phyloP scores from a whole-genome alignment of 208 protist genomes.

The Entamoeba histolytica region DNA sequence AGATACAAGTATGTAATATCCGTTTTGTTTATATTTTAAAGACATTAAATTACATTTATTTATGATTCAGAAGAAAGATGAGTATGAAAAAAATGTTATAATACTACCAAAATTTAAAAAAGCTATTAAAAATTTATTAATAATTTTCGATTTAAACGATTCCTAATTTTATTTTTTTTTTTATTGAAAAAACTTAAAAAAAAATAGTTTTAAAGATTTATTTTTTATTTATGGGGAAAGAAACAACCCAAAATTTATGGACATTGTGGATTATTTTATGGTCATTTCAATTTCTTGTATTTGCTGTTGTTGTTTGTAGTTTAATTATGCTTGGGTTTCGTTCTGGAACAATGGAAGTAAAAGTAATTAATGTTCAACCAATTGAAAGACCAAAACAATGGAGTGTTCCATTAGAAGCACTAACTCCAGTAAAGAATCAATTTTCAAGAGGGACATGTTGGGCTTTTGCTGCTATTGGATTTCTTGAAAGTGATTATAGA shows the following conservation, averaged over 20 bases:
- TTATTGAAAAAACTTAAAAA: too few species aligned
- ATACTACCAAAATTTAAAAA: too few species aligned
- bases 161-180: too few species aligned
- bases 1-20: too few species aligned
- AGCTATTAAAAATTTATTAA: too few species aligned
- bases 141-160: too few species aligned
- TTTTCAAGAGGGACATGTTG: not conserved
- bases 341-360: not conserved
- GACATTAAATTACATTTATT: too few species aligned
- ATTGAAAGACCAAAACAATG: not conserved
- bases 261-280: not conserved
- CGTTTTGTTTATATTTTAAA: too few species aligned
- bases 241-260: not conserved
- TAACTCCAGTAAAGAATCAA: not conserved
- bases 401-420: not conserved
- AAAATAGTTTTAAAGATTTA: too few species aligned
- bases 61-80: too few species aligned
- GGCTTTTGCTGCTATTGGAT: not conserved
- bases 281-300: not conserved
- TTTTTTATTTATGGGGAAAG: not conserved
- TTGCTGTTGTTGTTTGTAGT: not conserved
- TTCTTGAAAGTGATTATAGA: not conserved
- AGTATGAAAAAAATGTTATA: too few species aligned
- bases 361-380: not conserved
- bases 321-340: not conserved